Base-by-base conservation (phyloP, 768 basidiomycete genomes). In the Asterophora parasitica region DNA sequence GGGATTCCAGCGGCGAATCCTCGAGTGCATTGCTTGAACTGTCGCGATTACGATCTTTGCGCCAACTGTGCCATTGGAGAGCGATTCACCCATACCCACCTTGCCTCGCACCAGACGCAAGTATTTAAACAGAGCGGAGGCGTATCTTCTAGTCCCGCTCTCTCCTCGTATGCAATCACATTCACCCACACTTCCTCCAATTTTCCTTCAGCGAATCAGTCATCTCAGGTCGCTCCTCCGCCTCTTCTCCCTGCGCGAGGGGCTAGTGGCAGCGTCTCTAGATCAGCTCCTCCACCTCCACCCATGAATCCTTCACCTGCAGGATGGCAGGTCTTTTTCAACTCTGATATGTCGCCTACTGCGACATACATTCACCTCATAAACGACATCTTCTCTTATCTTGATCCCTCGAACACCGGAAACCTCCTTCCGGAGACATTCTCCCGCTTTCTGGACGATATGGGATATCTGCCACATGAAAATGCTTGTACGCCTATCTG, bases 361-460 rank as follows among this genome's bases (percentile, higher is more conserved):
- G 36, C 42, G 42, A 50, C 50, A 2, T 56, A 53, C 16, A 50
- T 15, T 3, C 30, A 48, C 20, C 48, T 53, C 17, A 42, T 49
- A 17, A 53, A 50, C 33, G 50, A 56, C 15, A 50, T 56, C 16
- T 56, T 56, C 32, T 36, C 51, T 5, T 45, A 50, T 20, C 55
- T 53, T 4, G 55, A 56, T 36, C 42, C 49, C 8, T 17, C 19
- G 17, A 53, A 53, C 16, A 36, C 33, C 8, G 55, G 49, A 26
- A 32, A 11, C 13, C 52, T 56, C 8, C 4, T 50, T 23, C 55
- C 55, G 2, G 52, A 56, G 39, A 44, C 37, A 3, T 40, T 34
- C 9, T 53, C 55, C 27, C 51, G 34, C 8, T 53, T 56, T 39
- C 55, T 56, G 1, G 55, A 56, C 31, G 55, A 53, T 30, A 50